A percentile compares a stretch with the other conserved stretches of the same genome.
phyloP scores from a whole-genome alignment of 805 yeast genomes.

The Kodamaea restingae region DNA sequence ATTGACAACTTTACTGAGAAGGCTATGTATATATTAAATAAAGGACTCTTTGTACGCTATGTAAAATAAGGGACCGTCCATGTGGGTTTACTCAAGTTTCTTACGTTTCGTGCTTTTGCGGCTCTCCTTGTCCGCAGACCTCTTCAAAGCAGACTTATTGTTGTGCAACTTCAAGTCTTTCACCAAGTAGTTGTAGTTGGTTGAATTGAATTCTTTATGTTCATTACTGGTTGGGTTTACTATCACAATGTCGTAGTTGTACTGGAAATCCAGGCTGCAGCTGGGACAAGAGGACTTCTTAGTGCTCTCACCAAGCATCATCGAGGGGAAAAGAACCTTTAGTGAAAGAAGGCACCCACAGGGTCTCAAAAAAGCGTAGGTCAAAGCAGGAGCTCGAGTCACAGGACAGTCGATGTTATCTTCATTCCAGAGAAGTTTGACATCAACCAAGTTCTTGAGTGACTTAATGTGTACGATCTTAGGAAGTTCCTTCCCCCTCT shows the following conservation, averaged over 20 bases:
- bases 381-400: constrained; percentile 5
- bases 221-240: constrained; percentile 20
- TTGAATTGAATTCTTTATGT: constrained; percentile 2
- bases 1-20: too few relatives aligned
- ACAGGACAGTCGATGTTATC: constrained; percentile 30
- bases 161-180: neutral
- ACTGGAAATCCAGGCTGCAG: constrained; percentile 23
- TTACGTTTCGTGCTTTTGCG: neutral
- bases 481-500: neutral
- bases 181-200: neutral
- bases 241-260: constrained; percentile 29
- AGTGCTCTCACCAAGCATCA: neutral
- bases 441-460: constrained; percentile 24
- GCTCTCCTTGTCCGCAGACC: neutral
- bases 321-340: constrained; percentile 12
- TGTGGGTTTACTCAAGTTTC: neutral
- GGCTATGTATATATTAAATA: neutral
- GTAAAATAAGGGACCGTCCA: neutral
- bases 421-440: constrained; percentile 20
- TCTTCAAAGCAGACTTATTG: neutral
- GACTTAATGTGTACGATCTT: constrained; percentile 17
- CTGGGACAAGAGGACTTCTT: constrained; percentile 27
- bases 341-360: constrained; percentile 39
- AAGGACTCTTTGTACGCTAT: neutral
- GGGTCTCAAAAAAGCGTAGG: constrained; percentile 28